These are phyloP conservation scores for Yarrowia yakushimensis DNA, from an alignment of 805 yeast species.

Conservation along the genomic window DNA sequence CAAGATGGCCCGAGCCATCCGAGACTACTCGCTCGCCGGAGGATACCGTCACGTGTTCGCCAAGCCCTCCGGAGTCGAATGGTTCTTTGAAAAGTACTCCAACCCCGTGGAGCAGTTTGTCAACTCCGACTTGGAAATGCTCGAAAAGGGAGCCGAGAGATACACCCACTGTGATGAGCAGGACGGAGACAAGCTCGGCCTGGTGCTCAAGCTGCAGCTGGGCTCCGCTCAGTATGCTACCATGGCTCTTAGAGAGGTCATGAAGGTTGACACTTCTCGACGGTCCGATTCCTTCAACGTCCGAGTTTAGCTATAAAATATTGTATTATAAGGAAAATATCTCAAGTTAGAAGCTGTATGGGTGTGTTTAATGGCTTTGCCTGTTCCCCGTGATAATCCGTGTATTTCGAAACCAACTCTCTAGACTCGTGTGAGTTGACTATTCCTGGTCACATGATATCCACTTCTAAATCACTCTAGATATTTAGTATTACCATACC, in stretches of 20 bases:
- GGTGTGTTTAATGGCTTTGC: no score
- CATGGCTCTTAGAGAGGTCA: slow-evolving; percentile 90
- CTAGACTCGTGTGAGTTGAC: no score
- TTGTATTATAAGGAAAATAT: not conserved
- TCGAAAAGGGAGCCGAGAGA: slow-evolving; percentile 36
- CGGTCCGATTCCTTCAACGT: slow-evolving; percentile 33
- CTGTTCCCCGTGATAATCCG: no score
- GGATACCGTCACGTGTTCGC: slow-evolving; percentile 74
- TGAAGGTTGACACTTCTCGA: slow-evolving; percentile 47
- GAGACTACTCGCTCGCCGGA: slow-evolving; percentile 90
- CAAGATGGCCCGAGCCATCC: slow-evolving; percentile 76
- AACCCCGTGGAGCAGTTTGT: slow-evolving; percentile 68
- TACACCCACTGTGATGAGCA: slow-evolving; percentile 34
- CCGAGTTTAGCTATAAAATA: not conserved
- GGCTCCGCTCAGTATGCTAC: slow-evolving; percentile 94
- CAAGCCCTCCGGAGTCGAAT: slow-evolving; percentile 62
- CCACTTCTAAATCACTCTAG: no score
- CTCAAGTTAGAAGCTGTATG: no score
- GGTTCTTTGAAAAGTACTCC: slow-evolving; percentile 57
- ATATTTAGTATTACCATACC: no score
- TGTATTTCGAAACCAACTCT: no score
- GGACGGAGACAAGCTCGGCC: slow-evolving; percentile 55
- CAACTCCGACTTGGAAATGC: slow-evolving; percentile 68
- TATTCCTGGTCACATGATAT: no score
- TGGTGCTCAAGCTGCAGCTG: slow-evolving; percentile 69